A percentile compares a stretch with the other conserved stretches of the same genome.
Evolutionary conservation across 768 basidiomycete species (phyloP).

Genomic region (Tylopilus vinaceipallidus): DNA sequence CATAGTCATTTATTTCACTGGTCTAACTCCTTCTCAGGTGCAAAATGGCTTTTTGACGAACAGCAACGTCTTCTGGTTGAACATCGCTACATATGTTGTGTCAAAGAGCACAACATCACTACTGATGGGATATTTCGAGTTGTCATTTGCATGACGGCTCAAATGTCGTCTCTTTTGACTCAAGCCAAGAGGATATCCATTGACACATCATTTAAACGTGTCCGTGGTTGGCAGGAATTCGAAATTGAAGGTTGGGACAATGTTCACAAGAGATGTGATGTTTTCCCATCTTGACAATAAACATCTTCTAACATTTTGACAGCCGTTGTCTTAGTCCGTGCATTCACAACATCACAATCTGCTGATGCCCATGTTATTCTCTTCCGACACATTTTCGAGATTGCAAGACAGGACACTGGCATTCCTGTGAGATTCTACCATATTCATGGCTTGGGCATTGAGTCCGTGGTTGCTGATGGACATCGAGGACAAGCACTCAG

Average conservation of each 20-base stretch:
- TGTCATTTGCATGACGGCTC: neutral
- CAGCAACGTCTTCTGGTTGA: neutral
- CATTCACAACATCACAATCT: conserved; percentile 28
- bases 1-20: too few relatives aligned
- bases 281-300: too few relatives aligned
- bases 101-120: neutral
- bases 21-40: neutral
- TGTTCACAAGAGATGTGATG: neutral
- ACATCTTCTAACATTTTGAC: too few relatives aligned
- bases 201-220: neutral
- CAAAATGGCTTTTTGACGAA: neutral
- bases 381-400: conserved; percentile 21
- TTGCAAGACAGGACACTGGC: neutral
- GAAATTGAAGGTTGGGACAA: conserved; percentile 1
- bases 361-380: conserved; percentile 26
- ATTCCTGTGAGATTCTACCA: neutral
- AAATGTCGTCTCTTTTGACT: neutral
- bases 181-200: neutral
- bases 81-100: neutral
- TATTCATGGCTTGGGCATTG: neutral
- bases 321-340: conserved; percentile 11
- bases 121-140: neutral
- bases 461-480: conserved; percentile 7
- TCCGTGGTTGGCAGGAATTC: neutral
- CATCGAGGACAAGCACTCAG: conserved; percentile 3